Percentiles rank a stretch among this genome's conserved stretches.
Conservation (phyloP, 169 alveolate species). For the Cryptosporidium ubiquitum region DNA sequence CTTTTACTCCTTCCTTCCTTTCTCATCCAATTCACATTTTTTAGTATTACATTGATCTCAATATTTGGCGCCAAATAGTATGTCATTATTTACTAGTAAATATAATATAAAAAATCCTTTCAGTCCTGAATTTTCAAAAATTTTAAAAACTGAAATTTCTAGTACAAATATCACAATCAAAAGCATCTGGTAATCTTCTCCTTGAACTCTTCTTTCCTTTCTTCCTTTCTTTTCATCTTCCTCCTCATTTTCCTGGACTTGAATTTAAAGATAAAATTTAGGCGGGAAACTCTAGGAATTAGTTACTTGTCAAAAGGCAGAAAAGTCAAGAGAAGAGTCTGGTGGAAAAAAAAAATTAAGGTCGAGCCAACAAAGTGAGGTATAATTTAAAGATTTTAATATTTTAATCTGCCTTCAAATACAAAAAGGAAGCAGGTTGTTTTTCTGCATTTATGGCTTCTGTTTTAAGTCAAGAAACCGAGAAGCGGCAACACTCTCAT, state of each 20-base stretch:
- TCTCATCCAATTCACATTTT: neutral
- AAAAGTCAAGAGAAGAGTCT: neutral
- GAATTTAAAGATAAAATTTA: conserved; percentile 2
- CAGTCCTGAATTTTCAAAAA: neutral
- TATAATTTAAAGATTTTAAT: neutral
- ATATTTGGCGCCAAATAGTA: neutral
- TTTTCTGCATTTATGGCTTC: neutral
- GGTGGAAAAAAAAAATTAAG: neutral
- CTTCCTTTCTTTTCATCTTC: neutral
- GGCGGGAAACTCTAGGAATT: neutral
- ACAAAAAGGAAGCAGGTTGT: neutral
- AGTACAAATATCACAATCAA: too few relatives aligned
- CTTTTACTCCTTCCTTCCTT: neutral
- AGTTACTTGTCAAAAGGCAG: neutral
- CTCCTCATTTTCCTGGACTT: neutral
- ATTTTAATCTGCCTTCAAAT: neutral
- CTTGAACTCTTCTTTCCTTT: neutral
- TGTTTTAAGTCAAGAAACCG: neutral
- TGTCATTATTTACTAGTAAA: neutral
- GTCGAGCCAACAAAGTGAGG: neutral
- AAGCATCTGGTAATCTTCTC: too few relatives aligned
- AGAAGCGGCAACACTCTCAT: conserved; percentile 9
- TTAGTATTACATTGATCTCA: neutral
- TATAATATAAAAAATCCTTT: neutral
- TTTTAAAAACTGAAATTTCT: too few relatives aligned